These are phyloP conservation scores for Vavraia culicis DNA, from an alignment of 371 early-diverging fungal genomes.

Conservation along the genomic window DNA sequence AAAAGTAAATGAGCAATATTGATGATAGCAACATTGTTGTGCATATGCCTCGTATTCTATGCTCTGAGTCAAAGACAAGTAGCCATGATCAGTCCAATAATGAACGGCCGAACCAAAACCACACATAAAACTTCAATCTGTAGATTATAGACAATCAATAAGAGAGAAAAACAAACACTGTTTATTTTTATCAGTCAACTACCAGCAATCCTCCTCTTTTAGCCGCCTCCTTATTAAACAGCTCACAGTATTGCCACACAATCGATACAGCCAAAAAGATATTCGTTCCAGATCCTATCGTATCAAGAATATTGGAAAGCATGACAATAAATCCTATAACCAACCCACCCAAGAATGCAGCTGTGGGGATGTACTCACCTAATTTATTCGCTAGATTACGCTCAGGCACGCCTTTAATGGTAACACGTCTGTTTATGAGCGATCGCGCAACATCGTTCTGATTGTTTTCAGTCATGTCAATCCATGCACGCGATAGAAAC, in stretches of 20 bases:
- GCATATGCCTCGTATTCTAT: too few species aligned
- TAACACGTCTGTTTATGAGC: constrained; percentile 82
- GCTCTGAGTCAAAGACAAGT: too few species aligned
- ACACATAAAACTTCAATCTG: too few species aligned
- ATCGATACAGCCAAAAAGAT: constrained; percentile 91
- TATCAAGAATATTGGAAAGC: constrained; percentile 62
- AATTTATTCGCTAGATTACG: constrained; percentile 82
- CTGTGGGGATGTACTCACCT: constrained; percentile 83
- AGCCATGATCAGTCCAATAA: too few species aligned
- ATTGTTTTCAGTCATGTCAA: constrained; percentile 85
- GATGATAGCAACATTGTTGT: too few species aligned
- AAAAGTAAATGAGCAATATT: too few species aligned
- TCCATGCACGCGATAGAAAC: constrained; percentile 83
- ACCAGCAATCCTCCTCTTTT: too few species aligned
- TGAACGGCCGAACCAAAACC: too few species aligned
- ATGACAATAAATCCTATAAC: constrained; percentile 75
- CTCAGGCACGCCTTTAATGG: constrained; percentile 75
- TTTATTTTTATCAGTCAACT: too few species aligned
- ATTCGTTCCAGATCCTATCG: constrained; percentile 92
- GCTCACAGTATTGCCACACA: constrained; percentile 61
- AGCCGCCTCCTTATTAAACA: constrained; percentile 38
- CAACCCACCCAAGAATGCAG: constrained; percentile 71
- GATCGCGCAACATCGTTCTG: constrained; percentile 81
- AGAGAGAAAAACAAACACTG: too few species aligned
- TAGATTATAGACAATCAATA: too few species aligned